These are phyloP conservation scores for Fusarium mundagurra DNA, from an alignment of 2,329 filamentous ascomycete species.

Conservation along the genomic window DNA sequence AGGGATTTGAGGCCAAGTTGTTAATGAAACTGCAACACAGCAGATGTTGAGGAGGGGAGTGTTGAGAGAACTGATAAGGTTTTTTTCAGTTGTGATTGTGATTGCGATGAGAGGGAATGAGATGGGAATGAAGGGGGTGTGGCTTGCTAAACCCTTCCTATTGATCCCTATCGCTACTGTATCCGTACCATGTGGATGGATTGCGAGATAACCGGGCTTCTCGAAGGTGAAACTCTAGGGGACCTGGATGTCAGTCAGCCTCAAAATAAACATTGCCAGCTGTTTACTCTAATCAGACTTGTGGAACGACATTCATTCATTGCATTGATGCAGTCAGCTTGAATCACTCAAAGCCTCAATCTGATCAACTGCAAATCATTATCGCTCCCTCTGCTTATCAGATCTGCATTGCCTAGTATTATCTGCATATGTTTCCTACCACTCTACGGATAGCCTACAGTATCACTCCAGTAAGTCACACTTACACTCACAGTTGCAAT, in stretches of 20 bases:
- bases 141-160: constrained; percentile 17
- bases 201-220: constrained; percentile 18
- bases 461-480: constrained; percentile 1
- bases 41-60: constrained; percentile 26
- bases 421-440: constrained; percentile 2
- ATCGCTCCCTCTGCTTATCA: constrained; percentile 2
- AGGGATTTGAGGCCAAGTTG: not conserved
- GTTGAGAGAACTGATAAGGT: constrained; percentile 23
- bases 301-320: not conserved
- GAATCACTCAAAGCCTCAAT: not conserved
- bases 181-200: constrained; percentile 17
- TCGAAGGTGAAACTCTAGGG: constrained; percentile 7
- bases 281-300: not conserved
- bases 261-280: not conserved
- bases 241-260: constrained; percentile 23
- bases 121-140: constrained; percentile 22
- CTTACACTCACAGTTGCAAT: constrained; percentile 6
- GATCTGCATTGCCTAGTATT: constrained; percentile 17
- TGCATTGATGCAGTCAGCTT: not conserved
- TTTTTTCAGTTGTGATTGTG: not conserved
- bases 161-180: constrained; percentile 14
- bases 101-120: not conserved
- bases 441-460: too few relatives aligned
- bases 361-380: not conserved
- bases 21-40: not conserved